Conservation (phyloP, 106 monocot genomes). For the Gastrodia elata region DNA sequence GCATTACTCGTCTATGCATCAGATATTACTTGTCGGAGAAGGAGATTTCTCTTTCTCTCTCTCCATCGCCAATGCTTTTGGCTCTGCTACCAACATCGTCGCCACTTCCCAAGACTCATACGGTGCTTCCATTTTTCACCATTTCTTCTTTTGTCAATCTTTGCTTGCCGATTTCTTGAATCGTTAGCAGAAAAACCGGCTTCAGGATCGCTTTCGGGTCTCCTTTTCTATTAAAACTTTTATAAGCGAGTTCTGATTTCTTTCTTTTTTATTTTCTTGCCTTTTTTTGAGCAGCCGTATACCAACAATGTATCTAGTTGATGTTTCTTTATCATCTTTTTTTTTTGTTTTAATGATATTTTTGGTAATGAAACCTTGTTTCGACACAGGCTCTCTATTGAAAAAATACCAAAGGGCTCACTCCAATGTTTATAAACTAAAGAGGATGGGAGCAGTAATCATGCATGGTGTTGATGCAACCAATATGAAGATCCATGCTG, state of each 20-base stretch:
- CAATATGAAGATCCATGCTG: conserved; percentile 32
- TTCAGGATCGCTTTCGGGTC: not conserved
- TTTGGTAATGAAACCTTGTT: not conserved
- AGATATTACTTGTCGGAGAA: conserved; percentile 49
- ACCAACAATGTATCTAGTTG: not conserved
- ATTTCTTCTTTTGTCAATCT: not conserved
- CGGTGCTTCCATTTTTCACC: conserved; percentile 8
- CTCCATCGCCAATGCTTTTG: conserved; percentile 39
- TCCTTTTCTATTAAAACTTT: not conserved
- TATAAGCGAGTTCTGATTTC: too few relatives aligned
- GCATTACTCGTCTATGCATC: conserved; percentile 30
- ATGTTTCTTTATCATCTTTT: not conserved
- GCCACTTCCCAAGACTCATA: conserved; percentile 49
- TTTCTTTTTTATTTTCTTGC: too few relatives aligned
- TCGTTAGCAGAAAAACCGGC: not conserved
- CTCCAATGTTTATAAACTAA: conserved; percentile 29
- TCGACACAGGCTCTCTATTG: conserved; percentile 20
- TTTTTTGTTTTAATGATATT: not conserved
- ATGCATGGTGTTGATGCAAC: conserved; percentile 45
- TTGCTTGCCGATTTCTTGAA: not conserved
- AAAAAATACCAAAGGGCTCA: conserved; percentile 34
- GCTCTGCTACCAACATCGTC: conserved; percentile 45
- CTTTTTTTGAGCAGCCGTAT: too few relatives aligned
- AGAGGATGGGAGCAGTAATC: conserved; percentile 35
- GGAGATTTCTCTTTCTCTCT: conserved; percentile 65